Base-by-base conservation (phyloP, 2,329 filamentous ascomycete genomes). In the Tolypocladium guangdongense region DNA sequence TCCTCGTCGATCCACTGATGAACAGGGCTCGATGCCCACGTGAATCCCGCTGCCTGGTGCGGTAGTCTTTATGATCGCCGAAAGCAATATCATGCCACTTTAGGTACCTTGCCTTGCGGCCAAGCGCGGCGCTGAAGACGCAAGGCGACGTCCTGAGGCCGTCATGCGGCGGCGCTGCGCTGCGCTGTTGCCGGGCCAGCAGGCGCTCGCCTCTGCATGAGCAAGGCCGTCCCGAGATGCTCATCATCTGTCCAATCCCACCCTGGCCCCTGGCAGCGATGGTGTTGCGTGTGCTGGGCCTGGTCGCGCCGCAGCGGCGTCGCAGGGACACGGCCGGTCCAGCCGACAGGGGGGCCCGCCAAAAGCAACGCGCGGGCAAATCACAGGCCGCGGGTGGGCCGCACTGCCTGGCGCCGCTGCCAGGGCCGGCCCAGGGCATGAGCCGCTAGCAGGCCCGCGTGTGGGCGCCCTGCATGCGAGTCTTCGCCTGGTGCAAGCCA, bases 111-210 rank as follows among this genome's bases (percentile, higher is more conserved):
- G 32, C 32, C 10, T 11, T 33, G 32, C 32, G 32, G 11, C 32
- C 12, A 33, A 27, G 27, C 6, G 27, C 27, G 27, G 27, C 6
- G 27, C 41, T 27, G 41, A 30, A 8, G 41, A 30, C 33, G 32
- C 11, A 10, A 12, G 16, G 33, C 33, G 33, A 35, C 24, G 24
- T 45, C 24, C 22, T 12, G 27, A 3, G 43, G 43, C 27, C 27
- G 43, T 32, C 41, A 45, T 14, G 41, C 41, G 41, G 22, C 43
- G 43, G 3, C 24, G 27, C 24, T 46, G 43, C 38, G 14, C 38
- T 41, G 38, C 24, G 30, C 43, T 48, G 53, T 54, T 54, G 53
- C 53, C 49, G 49, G 49, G 53, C 43, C 53, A 54, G 49, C 53
- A 45, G 14, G 27, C 52, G 14, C 52, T 54, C 39, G n/a, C 27